Evolutionary conservation across 2,329 filamentous ascomycete species (phyloP).

Genomic region (Sporothrix variecibatus): DNA sequence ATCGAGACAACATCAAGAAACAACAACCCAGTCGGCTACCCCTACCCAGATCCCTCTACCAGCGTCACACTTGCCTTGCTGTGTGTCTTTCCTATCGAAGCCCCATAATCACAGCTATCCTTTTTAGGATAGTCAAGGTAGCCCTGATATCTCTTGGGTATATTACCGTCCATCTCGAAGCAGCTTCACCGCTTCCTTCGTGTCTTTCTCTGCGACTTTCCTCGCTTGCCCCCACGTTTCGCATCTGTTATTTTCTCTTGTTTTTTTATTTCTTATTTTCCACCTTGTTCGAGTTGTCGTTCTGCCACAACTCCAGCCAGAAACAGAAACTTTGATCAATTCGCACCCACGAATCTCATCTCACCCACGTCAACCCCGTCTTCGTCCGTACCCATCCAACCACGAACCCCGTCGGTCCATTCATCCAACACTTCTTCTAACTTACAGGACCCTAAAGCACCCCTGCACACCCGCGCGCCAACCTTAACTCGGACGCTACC

Average conservation of each 20-base stretch:
- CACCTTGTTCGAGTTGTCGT: too few relatives aligned
- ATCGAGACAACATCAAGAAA: background rate
- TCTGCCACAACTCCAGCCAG: too few relatives aligned
- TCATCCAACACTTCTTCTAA: background rate
- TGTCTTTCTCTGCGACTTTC: background rate
- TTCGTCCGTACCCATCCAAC: background rate
- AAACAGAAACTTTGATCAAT: too few relatives aligned
- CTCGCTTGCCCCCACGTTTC: background rate
- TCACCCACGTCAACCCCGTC: background rate
- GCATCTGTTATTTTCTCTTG: background rate
- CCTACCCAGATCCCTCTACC: conserved; percentile 5
- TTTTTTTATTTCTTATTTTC: background rate
- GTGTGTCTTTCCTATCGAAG: background rate
- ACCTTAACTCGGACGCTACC: background rate
- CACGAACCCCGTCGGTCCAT: background rate
- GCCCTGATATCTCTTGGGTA: background rate
- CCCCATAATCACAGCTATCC: background rate
- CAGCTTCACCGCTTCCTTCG: background rate
- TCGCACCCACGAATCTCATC: too few relatives aligned
- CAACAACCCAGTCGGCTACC: background rate
- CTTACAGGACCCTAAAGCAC: too few relatives aligned
- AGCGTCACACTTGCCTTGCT: background rate
- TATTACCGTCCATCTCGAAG: background rate
- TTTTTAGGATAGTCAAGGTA: background rate
- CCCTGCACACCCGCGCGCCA: background rate